Percentiles rank a stretch among this genome's conserved stretches.
phyloP scores from a whole-genome alignment of 2,329 filamentous ascomycete species.

The Cladosporium sp. region DNA sequence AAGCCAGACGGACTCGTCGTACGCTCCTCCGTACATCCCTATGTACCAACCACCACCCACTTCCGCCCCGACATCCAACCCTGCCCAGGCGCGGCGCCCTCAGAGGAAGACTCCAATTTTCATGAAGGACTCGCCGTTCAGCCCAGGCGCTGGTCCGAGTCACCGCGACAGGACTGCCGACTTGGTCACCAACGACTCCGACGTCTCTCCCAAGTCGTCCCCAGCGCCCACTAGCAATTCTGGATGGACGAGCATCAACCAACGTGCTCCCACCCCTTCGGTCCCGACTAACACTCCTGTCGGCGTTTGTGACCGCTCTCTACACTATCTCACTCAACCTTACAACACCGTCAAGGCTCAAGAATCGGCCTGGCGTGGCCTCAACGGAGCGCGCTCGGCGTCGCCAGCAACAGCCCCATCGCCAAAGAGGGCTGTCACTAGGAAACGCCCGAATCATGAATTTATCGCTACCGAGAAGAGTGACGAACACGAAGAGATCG shows the following conservation, averaged over 20 bases:
- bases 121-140: slow-evolving; percentile 31
- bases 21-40: neutral
- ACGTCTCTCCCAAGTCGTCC: slow-evolving; percentile 34
- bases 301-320: slow-evolving; percentile 1
- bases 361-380: slow-evolving; percentile 6
- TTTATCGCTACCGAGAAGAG: no score
- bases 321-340: neutral
- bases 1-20: neutral
- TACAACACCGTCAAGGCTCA: neutral
- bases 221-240: slow-evolving; percentile 14
- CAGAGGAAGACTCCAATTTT: slow-evolving; percentile 25
- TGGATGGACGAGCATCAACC: slow-evolving; percentile 33
- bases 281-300: slow-evolving; percentile 13
- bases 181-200: slow-evolving; percentile 22
- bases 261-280: slow-evolving; percentile 2
- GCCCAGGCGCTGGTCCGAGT: slow-evolving; percentile 20
- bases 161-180: slow-evolving; percentile 17
- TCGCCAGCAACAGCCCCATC: neutral
- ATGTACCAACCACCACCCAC: slow-evolving; percentile 26
- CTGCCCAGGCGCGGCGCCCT: slow-evolving; percentile 17
- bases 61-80: neutral
- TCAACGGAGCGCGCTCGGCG: slow-evolving; percentile 4
- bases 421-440: neutral
- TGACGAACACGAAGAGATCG: neutral
- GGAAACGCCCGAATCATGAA: neutral